Evolutionary conservation across 2,329 filamentous ascomycete species (phyloP).

Genomic region (Elsinoe perseae): DNA sequence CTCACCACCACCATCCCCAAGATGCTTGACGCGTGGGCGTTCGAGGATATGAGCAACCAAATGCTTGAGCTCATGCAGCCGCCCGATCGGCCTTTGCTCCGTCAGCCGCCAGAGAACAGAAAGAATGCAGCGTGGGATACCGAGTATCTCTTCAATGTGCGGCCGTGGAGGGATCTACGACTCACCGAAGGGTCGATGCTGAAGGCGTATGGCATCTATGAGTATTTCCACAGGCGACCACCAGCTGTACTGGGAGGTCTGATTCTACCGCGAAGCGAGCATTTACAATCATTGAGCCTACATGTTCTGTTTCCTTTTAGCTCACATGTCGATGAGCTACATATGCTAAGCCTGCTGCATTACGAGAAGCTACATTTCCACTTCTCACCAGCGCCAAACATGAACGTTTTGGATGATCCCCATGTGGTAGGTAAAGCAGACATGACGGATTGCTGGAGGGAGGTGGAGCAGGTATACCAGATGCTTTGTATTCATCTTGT

Average conservation of each 20-base stretch:
- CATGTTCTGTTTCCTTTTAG: constrained; percentile 60
- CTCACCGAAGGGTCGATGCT: constrained; percentile 71
- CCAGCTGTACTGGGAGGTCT: constrained; percentile 54
- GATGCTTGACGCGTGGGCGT: constrained; percentile 5
- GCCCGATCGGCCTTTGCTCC: not conserved
- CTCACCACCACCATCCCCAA: constrained; percentile 4
- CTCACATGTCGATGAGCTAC: constrained; percentile 45
- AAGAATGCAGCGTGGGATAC: constrained; percentile 9
- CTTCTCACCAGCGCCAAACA: constrained; percentile 36
- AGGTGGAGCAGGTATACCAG: constrained; percentile 22
- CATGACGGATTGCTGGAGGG: constrained; percentile 33
- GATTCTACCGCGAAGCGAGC: constrained; percentile 21
- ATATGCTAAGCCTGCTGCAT: not conserved
- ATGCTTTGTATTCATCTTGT: not conserved
- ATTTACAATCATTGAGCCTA: constrained; percentile 35
- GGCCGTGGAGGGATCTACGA: constrained; percentile 56
- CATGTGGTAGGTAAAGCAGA: constrained; percentile 36
- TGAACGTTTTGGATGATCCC: constrained; percentile 32
- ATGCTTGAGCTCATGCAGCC: constrained; percentile 2
- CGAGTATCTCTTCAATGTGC: constrained; percentile 45
- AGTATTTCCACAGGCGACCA: constrained; percentile 59
- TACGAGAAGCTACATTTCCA: constrained; percentile 30
- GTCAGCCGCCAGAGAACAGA: not conserved
- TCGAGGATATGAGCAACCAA: constrained; percentile 7
- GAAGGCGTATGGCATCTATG: constrained; percentile 62